Base-by-base conservation (phyloP, 495 filamentous ascomycete species). In the Recurvomyces mirabilis region DNA sequence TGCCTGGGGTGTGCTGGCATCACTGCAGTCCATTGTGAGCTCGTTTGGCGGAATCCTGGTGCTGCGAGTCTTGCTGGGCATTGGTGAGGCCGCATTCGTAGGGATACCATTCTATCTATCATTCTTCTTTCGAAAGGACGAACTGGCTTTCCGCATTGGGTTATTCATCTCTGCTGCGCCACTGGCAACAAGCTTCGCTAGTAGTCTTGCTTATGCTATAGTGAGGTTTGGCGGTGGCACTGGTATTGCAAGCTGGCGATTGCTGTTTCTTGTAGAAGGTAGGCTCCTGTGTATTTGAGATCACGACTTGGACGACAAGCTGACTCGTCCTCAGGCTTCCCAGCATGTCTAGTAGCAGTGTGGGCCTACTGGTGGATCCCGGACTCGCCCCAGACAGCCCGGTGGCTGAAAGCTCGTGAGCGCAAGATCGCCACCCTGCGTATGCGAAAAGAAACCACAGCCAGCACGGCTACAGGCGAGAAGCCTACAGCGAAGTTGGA, bases 141-240 rank as follows among this genome's bases (percentile, higher is more conserved):
- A 80, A 41, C 65, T 80, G n/a, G 76, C 75, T 1, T 69, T 74
- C 47, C 65, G 76, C 19, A 75, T 69, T 30, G 76, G 74, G 20
- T 59, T 79, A 1, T 77, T 78, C 57, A 72, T 80, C 49, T 77
- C 75, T 4, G 76, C 76, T 0, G 76, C 76, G 4, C 76, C 76
- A 0, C 52, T 80, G 25, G 76, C 76, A 15, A 75, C 70, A 4
- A 80, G 78, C 5, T 88, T 88, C 53, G 80, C 81, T 10, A 81
- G 82, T 5, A 68, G 64, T 48, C 61, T 80, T 9, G 76, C 76
- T 14, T 80, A 72, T 70, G 36, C 68, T 24, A 76, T 79, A 34
- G 68, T 73, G 24, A 34, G 51, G 39, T 42, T 47, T 64, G 72
- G 57, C 41, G 62, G 49, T 36, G 47, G 60, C 35, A 68, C 60